Evolutionary conservation across 441 rosid species (phyloP).

Genomic region (Corymbia citriodora): DNA sequence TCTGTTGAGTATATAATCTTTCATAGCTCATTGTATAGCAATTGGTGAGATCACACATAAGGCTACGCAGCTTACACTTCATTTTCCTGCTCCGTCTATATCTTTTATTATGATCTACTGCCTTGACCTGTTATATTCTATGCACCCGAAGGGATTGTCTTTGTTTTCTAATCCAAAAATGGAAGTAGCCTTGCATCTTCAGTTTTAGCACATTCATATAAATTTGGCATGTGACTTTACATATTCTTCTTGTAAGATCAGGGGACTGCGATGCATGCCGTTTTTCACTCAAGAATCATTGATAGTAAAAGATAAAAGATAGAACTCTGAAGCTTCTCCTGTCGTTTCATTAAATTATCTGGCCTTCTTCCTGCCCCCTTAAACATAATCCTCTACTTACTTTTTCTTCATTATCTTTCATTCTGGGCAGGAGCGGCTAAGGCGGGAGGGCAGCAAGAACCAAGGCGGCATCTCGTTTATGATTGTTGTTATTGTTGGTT

Average conservation of each 20-base stretch:
- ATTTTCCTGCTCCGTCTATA: not conserved
- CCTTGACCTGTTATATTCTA: not conserved
- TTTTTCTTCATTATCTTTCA: not conserved
- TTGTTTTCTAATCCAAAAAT: not conserved
- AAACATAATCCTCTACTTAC: not conserved
- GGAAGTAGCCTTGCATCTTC: not conserved
- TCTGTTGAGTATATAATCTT: not conserved
- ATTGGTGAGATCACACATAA: not conserved
- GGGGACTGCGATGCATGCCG: not conserved
- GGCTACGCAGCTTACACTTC: not conserved
- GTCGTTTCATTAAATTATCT: not conserved
- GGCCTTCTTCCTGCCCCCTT: not conserved
- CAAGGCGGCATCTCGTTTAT: constrained; percentile 40
- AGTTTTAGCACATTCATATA: not conserved
- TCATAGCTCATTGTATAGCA: not conserved
- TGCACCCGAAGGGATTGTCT: not conserved
- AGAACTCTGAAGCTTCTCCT: not conserved
- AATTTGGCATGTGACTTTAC: not conserved
- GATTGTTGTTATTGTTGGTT: constrained; percentile 44
- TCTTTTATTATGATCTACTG: not conserved
- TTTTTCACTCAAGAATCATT: not conserved
- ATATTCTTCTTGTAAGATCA: not conserved
- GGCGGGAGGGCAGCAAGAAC: constrained; percentile 38
- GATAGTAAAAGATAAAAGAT: not conserved
- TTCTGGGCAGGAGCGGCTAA: constrained; percentile 43